These are phyloP conservation scores for Euryodendron excelsum DNA, from an alignment of 148 eudicot species.

Conservation along the genomic window DNA sequence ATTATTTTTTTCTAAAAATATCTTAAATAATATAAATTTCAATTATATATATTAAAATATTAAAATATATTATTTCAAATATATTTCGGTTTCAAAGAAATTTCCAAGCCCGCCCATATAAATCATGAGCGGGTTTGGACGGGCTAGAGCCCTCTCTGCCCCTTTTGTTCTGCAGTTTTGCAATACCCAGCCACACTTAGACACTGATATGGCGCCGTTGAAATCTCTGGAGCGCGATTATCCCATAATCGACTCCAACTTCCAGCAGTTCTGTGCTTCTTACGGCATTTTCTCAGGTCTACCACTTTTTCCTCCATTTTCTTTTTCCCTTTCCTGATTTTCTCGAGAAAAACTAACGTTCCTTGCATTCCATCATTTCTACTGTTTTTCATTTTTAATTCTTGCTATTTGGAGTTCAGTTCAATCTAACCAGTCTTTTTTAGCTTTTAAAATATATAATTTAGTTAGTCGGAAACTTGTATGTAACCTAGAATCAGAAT, in stretches of 20 bases:
- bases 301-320: neutral
- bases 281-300: conserved; percentile 65
- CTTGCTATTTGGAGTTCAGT: neutral
- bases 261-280: conserved; percentile 62
- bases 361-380: neutral
- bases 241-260: conserved; percentile 53
- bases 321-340: neutral
- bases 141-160: too few species aligned
- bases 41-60: too few species aligned
- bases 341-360: neutral
- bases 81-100: too few species aligned
- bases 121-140: too few species aligned
- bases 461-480: neutral
- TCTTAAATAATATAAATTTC: too few species aligned
- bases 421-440: neutral
- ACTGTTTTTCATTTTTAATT: neutral
- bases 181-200: too few species aligned
- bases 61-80: too few species aligned
- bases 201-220: conserved; percentile 51
- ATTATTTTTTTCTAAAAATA: too few species aligned
- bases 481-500: neutral
- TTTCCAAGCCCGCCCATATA: too few species aligned
- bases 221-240: conserved; percentile 45
- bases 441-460: neutral
- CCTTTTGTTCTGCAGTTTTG: too few species aligned